Conservation (phyloP, 75 land plant species). For the Picea sitchensis region DNA sequence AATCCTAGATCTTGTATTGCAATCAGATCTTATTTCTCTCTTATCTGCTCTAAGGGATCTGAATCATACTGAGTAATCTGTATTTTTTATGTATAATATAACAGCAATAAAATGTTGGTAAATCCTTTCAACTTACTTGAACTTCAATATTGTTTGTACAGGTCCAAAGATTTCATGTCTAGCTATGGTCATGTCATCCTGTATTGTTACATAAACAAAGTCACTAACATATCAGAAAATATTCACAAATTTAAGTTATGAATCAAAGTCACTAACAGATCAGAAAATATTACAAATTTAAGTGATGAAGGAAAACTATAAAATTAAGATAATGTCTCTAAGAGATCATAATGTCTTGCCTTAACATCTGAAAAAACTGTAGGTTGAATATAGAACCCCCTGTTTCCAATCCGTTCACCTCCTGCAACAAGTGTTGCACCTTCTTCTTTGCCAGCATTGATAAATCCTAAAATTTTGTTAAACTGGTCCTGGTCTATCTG, state of each 20-base stretch:
- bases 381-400: conserved; percentile 85
- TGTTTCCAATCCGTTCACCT: conserved; percentile 62
- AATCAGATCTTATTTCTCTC: conserved; percentile 16
- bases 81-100: neutral
- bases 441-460: conserved; percentile 56
- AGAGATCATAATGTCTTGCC: conserved; percentile 30
- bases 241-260: neutral
- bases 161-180: conserved; percentile 69
- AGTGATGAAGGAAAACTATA: neutral
- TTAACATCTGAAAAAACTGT: conserved; percentile 86
- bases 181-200: conserved; percentile 52
- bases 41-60: too few relatives aligned
- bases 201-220: neutral
- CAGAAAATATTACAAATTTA: neutral
- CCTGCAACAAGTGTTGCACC: conserved; percentile 92
- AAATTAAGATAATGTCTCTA: neutral
- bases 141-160: conserved; percentile 56
- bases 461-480: conserved; percentile 67
- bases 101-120: neutral
- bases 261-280: neutral
- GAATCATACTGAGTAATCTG: neutral
- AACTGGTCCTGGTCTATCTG: conserved; percentile 85
- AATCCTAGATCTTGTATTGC: too few relatives aligned
- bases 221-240: neutral
- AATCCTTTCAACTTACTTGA: conserved; percentile 24